Base-by-base conservation (phyloP, 2,329 filamentous ascomycete genomes). In the Ophiostoma novo-ulmi region DNA sequence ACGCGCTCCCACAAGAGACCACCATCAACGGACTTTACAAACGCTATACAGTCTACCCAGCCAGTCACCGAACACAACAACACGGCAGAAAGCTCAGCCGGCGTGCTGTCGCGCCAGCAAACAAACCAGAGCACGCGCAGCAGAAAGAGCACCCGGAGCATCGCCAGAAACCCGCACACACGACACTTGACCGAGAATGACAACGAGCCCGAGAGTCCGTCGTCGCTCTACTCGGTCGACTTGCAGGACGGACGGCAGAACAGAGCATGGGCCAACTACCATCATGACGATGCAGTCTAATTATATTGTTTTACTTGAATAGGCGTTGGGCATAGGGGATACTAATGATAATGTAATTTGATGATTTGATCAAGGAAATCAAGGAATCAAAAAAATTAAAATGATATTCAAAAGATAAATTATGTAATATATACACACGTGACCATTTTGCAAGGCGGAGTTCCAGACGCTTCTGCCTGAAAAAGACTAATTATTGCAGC, bases 1-100 rank as follows among this genome's bases (percentile, higher is more conserved):
- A 26, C 64, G 1, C 70, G 71, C 44, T 75, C 74, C 20, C 70
- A 72, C 1, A 26, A 69, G 20, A 63, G 70, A 11, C 64, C 68
- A 3, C 14, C 38, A 26, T 68, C 68, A 6, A 55, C 35, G 2
- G 67, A 65, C 20, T 65, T 10, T 20, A 48, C 31, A 7, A 48
- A 65, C 8, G 36, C 14, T 17, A 6, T 3, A 11, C 35, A 38
- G 14, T 20, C 17, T 5, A 5, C 3, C 8, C 35, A n/a, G 17
- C 38, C 61, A 10, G 35, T n/a, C 13, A 65, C 63, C 20, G 20
- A 65, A 3, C 1, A 65, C 63, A 65, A 26, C 20, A 5, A 13
- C 35, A 10, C 31, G 8, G 6, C 8, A n/a, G 36, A 38, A 4
- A 39, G 35, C 63, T 11, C 58, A 26, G 22, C 22, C 52, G 17